Conservation (phyloP, 305 asterid genomes). For the Solanum chacoense region DNA sequence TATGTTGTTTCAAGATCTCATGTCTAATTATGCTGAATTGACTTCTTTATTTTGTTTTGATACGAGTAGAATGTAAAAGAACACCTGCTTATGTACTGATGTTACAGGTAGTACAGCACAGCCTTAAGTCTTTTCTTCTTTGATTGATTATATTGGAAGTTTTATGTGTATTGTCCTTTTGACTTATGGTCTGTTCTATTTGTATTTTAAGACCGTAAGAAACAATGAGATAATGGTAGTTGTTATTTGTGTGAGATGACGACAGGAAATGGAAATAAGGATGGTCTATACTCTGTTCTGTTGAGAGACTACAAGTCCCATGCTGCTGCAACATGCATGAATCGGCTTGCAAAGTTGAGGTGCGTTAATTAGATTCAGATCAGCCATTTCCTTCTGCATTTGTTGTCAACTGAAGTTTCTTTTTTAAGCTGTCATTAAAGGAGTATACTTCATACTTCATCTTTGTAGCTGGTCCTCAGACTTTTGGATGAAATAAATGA, state of each 20-base stretch:
- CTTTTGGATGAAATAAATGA: neutral
- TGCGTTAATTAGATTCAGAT: conserved; percentile 14
- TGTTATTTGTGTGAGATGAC: conserved; percentile 14
- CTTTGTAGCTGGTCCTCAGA: neutral
- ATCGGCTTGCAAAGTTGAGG: conserved; percentile 97
- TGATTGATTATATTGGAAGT: neutral
- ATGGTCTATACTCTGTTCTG: conserved; percentile 90
- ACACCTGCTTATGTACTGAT: neutral
- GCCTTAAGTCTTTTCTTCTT: neutral
- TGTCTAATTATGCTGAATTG: neutral
- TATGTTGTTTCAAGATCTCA: neutral
- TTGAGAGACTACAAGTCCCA: conserved; percentile 85
- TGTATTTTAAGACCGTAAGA: neutral
- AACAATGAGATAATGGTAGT: neutral
- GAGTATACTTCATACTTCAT: neutral
- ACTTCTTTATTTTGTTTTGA: neutral
- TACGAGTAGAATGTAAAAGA: neutral
- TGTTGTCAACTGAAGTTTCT: neutral
- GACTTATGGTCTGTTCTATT: neutral
- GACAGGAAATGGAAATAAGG: conserved; percentile 94
- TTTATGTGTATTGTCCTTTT: neutral
- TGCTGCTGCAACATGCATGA: conserved; percentile 94
- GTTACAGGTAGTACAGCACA: neutral
- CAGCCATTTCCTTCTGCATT: neutral
- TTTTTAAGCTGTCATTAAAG: neutral